These are phyloP conservation scores for Fusarium caatingaense DNA, from an alignment of 2,329 filamentous ascomycete species.

Conservation along the genomic window DNA sequence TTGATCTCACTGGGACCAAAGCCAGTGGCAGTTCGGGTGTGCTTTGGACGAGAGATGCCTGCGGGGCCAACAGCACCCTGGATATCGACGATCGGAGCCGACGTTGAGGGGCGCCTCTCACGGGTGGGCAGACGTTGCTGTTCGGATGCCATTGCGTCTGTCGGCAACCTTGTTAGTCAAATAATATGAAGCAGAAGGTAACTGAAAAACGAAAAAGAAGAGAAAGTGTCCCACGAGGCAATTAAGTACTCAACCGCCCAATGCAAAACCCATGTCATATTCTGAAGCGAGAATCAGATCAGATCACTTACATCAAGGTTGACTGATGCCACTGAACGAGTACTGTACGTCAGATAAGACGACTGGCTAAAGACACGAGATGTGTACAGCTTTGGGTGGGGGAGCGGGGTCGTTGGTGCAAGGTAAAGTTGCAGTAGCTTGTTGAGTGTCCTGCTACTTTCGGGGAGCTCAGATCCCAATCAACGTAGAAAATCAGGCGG, in stretches of 20 bases:
- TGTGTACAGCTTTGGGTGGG: conserved; percentile 42
- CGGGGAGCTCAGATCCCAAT: conserved; percentile 18
- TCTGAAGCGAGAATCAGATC: conserved; percentile 43
- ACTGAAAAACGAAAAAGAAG: conserved; percentile 13
- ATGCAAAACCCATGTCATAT: conserved; percentile 27
- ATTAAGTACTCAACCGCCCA: conserved; percentile 39
- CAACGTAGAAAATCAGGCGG: conserved; percentile 15
- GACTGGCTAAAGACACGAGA: conserved; percentile 41
- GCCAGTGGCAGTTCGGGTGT: conserved; percentile 96
- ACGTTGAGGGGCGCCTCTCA: conserved; percentile 83
- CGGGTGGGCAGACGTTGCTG: conserved; percentile 62
- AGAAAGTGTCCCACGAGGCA: conserved; percentile 15
- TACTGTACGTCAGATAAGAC: conserved; percentile 45
- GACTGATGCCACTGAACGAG: conserved; percentile 39
- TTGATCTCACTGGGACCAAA: conserved; percentile 94
- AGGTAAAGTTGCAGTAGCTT: conserved; percentile 44
- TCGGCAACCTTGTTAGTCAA: conserved; percentile 34
- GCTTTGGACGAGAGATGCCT: conserved; percentile 89
- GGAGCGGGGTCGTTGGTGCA: conserved; percentile 43
- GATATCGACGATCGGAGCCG: conserved; percentile 87
- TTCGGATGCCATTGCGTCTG: conserved; percentile 50
- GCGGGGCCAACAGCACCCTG: conserved; percentile 86
- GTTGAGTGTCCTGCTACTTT: conserved; percentile 32
- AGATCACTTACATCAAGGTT: conserved; percentile 46
- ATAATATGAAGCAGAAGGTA: conserved; percentile 7